Evolutionary conservation across 192 early-diverging fungal species (phyloP).

Genomic region (Paraglomus brasilianum): DNA sequence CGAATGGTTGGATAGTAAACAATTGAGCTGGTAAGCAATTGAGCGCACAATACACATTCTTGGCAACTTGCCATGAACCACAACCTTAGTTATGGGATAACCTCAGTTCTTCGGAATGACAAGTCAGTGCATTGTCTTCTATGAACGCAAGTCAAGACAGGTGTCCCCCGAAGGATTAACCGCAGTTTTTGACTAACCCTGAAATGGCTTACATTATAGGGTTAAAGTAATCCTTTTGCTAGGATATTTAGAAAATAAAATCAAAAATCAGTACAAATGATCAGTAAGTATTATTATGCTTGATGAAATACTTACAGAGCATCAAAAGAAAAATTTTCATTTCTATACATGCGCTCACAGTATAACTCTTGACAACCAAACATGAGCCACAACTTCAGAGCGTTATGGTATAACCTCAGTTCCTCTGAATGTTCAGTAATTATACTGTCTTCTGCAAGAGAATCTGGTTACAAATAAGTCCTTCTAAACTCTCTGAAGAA

Average conservation of each 20-base stretch:
- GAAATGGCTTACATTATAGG: background rate
- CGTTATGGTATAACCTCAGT: constrained; percentile 27
- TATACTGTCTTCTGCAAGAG: constrained; percentile 32
- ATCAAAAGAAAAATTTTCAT: constrained; percentile 26
- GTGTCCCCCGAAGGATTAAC: constrained; percentile 30
- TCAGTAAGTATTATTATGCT: background rate
- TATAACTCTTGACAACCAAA: constrained; percentile 32
- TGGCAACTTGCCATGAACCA: constrained; percentile 34
- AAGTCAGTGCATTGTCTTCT: constrained; percentile 18
- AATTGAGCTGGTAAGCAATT: constrained; percentile 15
- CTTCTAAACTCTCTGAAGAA: constrained; percentile 33
- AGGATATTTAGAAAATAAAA: constrained; percentile 10
- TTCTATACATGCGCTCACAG: constrained; percentile 2
- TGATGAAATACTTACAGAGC: constrained; percentile 25
- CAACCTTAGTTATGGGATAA: constrained; percentile 27
- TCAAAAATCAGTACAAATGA: constrained; percentile 17
- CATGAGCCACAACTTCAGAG: constrained; percentile 14
- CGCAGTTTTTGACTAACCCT: constrained; percentile 29
- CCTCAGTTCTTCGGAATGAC: constrained; percentile 31
- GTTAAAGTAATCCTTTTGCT: constrained; percentile 27
- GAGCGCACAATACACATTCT: constrained; percentile 31
- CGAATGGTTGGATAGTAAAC: no score
- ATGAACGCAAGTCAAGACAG: constrained; percentile 13
- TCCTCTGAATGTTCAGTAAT: constrained; percentile 28
- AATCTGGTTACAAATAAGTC: constrained; percentile 20